phyloP scores from a whole-genome alignment of 306 rosid species.

The Rubus idaeus region DNA sequence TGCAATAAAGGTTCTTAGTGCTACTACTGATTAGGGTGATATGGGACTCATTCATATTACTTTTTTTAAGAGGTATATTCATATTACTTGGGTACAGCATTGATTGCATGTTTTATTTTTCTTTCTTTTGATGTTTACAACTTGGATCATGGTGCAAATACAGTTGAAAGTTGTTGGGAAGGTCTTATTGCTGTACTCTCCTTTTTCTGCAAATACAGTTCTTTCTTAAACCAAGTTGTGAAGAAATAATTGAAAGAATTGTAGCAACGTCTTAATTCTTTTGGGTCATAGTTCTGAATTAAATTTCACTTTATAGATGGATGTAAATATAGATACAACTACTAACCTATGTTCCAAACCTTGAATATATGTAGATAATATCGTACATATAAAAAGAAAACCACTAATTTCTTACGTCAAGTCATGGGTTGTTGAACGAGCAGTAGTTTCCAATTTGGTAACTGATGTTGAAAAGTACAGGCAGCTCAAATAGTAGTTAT shows the following conservation, averaged over 20 bases:
- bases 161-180: neutral
- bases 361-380: neutral
- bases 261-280: neutral
- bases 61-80: too few relatives aligned
- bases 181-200: neutral
- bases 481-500: neutral
- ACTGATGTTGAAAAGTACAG: neutral
- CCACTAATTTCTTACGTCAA: neutral
- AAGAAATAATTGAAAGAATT: neutral
- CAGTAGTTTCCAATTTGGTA: constrained; percentile 6
- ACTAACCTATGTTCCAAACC: neutral
- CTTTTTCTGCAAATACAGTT: neutral
- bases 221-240: neutral
- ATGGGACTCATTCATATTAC: neutral
- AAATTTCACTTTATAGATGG: neutral
- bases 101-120: neutral
- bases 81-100: neutral
- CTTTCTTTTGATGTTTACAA: neutral
- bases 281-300: neutral
- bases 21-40: neutral
- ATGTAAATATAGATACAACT: neutral
- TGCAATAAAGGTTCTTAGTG: neutral
- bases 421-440: constrained; percentile 4
- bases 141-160: neutral
- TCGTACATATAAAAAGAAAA: neutral